phyloP scores from a whole-genome alignment of 2,329 filamentous ascomycete species.

The Chrysosporium queenslandicum region DNA sequence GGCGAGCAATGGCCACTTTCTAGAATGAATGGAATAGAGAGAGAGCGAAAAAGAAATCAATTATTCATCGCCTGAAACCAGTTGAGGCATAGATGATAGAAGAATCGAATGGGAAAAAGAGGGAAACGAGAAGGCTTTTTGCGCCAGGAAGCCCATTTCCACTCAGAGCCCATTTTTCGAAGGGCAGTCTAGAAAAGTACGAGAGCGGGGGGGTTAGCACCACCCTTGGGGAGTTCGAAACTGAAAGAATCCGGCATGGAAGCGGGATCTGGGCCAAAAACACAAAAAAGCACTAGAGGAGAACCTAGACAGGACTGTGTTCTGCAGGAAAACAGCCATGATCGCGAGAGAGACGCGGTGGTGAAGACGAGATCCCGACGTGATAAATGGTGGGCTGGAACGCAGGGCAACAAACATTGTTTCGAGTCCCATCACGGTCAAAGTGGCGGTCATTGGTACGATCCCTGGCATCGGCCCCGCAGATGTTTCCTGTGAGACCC shows the following conservation, averaged over 20 bases:
- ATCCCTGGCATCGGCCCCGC: background rate
- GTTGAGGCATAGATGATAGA: background rate
- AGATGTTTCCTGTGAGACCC: slow-evolving; percentile 3
- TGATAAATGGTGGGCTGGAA: slow-evolving; percentile 7
- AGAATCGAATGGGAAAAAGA: background rate
- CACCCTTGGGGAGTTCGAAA: background rate
- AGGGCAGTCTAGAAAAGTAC: slow-evolving; percentile 4
- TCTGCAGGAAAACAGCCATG: background rate
- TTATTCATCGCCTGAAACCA: background rate
- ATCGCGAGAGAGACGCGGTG: slow-evolving; percentile 11
- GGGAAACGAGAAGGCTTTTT: background rate
- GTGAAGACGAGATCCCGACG: slow-evolving; percentile 1
- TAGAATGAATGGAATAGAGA: background rate
- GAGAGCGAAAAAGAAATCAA: background rate
- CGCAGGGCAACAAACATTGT: slow-evolving; percentile 1
- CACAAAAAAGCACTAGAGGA: too few species aligned
- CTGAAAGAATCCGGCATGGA: background rate
- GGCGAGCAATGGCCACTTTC: background rate
- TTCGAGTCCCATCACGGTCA: slow-evolving; percentile 5
- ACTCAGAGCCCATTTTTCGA: background rate
- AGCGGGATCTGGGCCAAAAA: background rate
- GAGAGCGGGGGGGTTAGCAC: background rate
- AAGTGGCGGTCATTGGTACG: background rate
- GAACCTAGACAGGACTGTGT: background rate
- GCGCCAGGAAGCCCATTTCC: background rate